These are phyloP conservation scores for Tuber calosporum DNA, from an alignment of 495 filamentous ascomycete genomes.

Conservation along the genomic window DNA sequence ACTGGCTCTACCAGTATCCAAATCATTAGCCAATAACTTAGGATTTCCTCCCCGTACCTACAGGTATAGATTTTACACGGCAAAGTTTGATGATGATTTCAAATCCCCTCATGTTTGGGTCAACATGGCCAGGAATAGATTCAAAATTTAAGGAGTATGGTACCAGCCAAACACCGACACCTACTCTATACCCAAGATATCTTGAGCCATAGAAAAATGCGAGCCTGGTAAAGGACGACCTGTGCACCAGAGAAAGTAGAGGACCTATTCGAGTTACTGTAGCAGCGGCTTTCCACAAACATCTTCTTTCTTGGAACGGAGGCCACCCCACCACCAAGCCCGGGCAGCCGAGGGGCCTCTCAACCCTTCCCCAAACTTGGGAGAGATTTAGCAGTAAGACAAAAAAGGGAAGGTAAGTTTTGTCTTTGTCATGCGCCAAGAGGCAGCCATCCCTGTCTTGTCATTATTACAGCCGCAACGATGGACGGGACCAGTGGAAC, in stretches of 20 bases:
- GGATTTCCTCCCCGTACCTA: not conserved
- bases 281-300: not conserved
- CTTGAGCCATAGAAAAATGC: not conserved
- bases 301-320: not conserved
- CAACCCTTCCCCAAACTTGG: not conserved
- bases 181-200: not conserved
- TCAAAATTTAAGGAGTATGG: not conserved
- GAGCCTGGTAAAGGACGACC: not conserved
- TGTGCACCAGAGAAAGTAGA: not conserved
- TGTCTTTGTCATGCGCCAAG: constrained; percentile 35
- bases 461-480: not conserved
- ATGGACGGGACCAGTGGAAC: not conserved
- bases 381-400: constrained; percentile 10
- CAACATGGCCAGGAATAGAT: not conserved
- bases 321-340: not conserved
- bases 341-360: not conserved
- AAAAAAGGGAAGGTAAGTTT: constrained; percentile 9
- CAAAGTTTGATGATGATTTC: not conserved
- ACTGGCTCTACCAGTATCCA: not conserved
- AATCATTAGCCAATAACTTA: not conserved
- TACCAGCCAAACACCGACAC: not conserved
- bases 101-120: not conserved
- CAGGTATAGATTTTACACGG: too few species aligned
- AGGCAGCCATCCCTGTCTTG: not conserved
- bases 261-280: not conserved